These are phyloP conservation scores for Eucommia ulmoides DNA, from an alignment of 257 asterid genomes.

Conservation along the genomic window DNA sequence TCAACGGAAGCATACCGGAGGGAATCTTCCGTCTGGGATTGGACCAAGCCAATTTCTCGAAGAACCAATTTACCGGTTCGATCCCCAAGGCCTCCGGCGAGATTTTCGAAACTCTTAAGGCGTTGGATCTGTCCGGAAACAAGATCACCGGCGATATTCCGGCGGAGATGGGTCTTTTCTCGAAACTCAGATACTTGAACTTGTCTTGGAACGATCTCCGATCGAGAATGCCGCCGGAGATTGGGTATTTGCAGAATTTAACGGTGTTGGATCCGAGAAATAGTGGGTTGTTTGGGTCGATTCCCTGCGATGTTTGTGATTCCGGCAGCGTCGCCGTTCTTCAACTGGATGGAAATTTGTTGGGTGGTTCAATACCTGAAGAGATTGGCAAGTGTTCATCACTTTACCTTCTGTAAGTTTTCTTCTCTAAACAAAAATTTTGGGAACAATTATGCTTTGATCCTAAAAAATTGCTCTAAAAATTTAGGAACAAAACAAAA, in stretches of 20 bases:
- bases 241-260: slow-evolving; percentile 65
- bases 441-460: no score
- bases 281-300: slow-evolving; percentile 43
- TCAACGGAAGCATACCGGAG: slow-evolving; percentile 47
- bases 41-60: slow-evolving; percentile 62
- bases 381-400: slow-evolving; percentile 85
- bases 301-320: slow-evolving; percentile 73
- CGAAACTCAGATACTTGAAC: slow-evolving; percentile 61
- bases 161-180: slow-evolving; percentile 59
- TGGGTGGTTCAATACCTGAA: slow-evolving; percentile 60
- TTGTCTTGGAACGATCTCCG: slow-evolving; percentile 69
- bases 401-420: slow-evolving; percentile 70
- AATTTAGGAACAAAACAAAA: no score
- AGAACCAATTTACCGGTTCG: slow-evolving; percentile 48
- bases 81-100: slow-evolving; percentile 52
- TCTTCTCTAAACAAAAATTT: no score
- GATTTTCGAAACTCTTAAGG: slow-evolving; percentile 39
- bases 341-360: slow-evolving; percentile 80
- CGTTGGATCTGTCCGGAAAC: slow-evolving; percentile 68
- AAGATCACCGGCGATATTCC: slow-evolving; percentile 57
- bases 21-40: slow-evolving; percentile 48
- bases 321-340: slow-evolving; percentile 76
- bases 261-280: slow-evolving; percentile 60
- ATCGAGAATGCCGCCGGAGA: slow-evolving; percentile 63
- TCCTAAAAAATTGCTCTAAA: no score